Evolutionary conservation across 768 basidiomycete genomes (phyloP).

Genomic region (Lentinula sp.): DNA sequence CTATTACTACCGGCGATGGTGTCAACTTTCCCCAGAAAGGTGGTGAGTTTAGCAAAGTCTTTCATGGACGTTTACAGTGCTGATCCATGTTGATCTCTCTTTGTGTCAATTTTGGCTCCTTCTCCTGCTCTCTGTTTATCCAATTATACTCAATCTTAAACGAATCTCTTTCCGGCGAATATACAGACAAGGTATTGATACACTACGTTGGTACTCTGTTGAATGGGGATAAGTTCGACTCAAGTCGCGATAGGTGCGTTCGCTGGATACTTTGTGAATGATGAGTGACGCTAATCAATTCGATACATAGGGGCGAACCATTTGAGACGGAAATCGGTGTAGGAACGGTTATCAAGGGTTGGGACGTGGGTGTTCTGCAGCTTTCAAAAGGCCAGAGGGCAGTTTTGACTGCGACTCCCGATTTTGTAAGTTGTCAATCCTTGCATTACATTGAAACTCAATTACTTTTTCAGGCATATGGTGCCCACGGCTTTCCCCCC

Average conservation of each 20-base stretch:
- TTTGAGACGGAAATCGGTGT: conserved; percentile 73
- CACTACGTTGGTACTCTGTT: conserved; percentile 75
- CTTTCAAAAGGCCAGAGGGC: conserved; percentile 77
- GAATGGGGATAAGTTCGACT: conserved; percentile 68
- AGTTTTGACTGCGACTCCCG: conserved; percentile 62
- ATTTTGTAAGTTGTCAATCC: conserved; percentile 52
- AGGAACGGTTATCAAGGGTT: conserved; percentile 82
- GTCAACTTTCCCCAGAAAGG: conserved; percentile 59
- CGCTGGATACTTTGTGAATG: not conserved
- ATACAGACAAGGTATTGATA: conserved; percentile 63
- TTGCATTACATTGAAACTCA: not conserved
- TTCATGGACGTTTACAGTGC: too few relatives aligned
- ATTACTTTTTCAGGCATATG: conserved; percentile 51
- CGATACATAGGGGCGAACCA: conserved; percentile 37
- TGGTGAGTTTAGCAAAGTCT: conserved; percentile 40
- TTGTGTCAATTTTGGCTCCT: too few relatives aligned
- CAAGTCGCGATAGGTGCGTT: conserved; percentile 67
- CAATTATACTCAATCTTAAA: not conserved
- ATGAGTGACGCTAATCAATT: not conserved
- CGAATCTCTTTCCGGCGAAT: not conserved
- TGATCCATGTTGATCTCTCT: too few relatives aligned
- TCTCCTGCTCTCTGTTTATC: not conserved
- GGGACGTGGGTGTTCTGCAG: conserved; percentile 88
- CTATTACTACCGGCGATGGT: conserved; percentile 56
- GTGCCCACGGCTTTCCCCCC: conserved; percentile 68